phyloP scores from a whole-genome alignment of 208 protist species.

The Leishmania gerbilli region DNA sequence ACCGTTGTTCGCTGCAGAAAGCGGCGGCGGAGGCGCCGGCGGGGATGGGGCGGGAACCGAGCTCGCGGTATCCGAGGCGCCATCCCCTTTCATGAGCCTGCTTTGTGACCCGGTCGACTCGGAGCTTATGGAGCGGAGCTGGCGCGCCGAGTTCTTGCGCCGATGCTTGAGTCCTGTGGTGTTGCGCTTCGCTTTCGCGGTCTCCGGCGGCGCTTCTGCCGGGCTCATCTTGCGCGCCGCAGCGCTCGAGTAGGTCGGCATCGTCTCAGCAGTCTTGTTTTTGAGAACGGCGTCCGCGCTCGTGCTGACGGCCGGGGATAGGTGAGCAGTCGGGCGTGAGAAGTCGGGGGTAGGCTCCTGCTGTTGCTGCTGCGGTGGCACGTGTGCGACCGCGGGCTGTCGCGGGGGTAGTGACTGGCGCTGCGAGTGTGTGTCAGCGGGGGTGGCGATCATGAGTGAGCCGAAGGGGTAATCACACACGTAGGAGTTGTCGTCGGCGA shows the following conservation, averaged over 20 bases:
- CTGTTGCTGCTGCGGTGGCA: slow-evolving; percentile 9
- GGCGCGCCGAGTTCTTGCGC: slow-evolving; percentile 9
- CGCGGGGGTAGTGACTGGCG: slow-evolving; percentile 11
- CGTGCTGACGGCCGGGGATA: neutral
- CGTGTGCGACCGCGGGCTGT: neutral
- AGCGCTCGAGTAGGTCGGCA: neutral
- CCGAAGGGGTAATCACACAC: slow-evolving; percentile 72
- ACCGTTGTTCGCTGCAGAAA: neutral
- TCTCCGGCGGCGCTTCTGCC: slow-evolving; percentile 4
- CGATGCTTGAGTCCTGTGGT: slow-evolving; percentile 11
- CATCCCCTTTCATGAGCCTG: neutral
- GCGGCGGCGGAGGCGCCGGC: slow-evolving; percentile 2
- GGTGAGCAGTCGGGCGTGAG: no score
- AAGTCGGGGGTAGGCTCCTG: neutral
- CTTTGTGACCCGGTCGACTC: slow-evolving; percentile 9
- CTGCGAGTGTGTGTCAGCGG: slow-evolving; percentile 29
- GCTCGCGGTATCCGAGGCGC: neutral
- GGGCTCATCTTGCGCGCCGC: neutral
- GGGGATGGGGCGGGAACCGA: neutral
- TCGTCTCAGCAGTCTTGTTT: neutral
- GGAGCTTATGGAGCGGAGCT: neutral
- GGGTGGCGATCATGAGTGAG: slow-evolving; percentile 59
- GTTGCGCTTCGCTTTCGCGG: neutral
- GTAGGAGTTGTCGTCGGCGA: slow-evolving; percentile 28
- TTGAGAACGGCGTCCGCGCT: slow-evolving; percentile 5